phyloP scores from a whole-genome alignment of 2,329 filamentous ascomycete genomes.

The Colletotrichum cereale region DNA sequence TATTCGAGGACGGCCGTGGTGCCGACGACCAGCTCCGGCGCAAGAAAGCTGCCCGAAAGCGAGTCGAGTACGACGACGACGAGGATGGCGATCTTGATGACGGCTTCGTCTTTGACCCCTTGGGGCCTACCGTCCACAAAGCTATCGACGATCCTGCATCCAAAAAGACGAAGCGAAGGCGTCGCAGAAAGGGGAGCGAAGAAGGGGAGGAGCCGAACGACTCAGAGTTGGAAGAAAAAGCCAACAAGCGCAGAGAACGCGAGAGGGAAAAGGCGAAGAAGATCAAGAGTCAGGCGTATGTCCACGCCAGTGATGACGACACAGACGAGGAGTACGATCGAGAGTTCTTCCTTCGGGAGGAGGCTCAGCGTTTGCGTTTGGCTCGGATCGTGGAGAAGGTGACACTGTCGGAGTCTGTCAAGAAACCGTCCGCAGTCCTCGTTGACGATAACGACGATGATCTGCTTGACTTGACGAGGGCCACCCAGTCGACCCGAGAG shows the following conservation, averaged over 20 bases:
- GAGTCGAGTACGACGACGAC: constrained; percentile 76
- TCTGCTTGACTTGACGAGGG: constrained; percentile 35
- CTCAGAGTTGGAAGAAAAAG: constrained; percentile 73
- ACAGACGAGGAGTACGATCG: constrained; percentile 79
- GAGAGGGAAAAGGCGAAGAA: constrained; percentile 82
- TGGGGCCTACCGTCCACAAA: constrained; percentile 71
- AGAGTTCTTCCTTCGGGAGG: constrained; percentile 84
- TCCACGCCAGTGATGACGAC: constrained; percentile 89
- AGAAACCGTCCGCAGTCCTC: constrained; percentile 46
- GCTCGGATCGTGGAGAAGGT: constrained; percentile 53
- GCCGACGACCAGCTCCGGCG: constrained; percentile 85
- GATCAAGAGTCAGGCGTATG: constrained; percentile 87
- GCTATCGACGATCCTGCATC: constrained; percentile 58
- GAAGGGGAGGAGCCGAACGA: constrained; percentile 65
- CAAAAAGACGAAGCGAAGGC: constrained; percentile 53
- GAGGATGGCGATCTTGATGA: constrained; percentile 63
- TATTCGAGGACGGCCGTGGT: constrained; percentile 79
- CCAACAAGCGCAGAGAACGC: constrained; percentile 71
- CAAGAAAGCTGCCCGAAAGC: constrained; percentile 69
- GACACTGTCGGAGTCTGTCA: constrained; percentile 42
- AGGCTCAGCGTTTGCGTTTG: constrained; percentile 56
- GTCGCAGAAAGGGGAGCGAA: constrained; percentile 62
- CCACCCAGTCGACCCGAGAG: constrained; percentile 33
- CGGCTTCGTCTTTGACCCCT: constrained; percentile 76
- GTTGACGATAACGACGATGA: constrained; percentile 44